These are phyloP conservation scores for Oryza nivara DNA, from an alignment of 176 grass and related monocot genomes.

Conservation along the genomic window DNA sequence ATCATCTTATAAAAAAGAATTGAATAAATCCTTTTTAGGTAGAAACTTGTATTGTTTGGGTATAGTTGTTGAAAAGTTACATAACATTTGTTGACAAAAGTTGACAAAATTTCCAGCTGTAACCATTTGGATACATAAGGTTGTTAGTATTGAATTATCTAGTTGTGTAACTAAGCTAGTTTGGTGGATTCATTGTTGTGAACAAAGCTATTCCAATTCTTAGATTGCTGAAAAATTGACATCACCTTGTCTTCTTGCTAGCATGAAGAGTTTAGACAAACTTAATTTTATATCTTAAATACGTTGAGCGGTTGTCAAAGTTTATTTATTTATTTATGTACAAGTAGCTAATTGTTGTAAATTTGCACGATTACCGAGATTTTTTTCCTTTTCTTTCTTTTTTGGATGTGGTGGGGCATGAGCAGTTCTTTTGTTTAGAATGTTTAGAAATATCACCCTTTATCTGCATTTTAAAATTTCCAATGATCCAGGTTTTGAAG, in stretches of 20 bases:
- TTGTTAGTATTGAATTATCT: slow-evolving; percentile 17
- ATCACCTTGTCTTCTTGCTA: not conserved
- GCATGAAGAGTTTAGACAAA: slow-evolving; percentile 5
- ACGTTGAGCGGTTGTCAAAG: not conserved
- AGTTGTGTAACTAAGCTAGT: not conserved
- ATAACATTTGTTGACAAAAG: not conserved
- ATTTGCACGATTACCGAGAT: slow-evolving; percentile 6
- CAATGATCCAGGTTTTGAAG: slow-evolving; percentile 71
- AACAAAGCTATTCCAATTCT: slow-evolving; percentile 9
- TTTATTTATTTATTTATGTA: not conserved
- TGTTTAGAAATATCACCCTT: not conserved
- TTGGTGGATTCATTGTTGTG: slow-evolving; percentile 20
- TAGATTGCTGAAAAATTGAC: slow-evolving; percentile 16
- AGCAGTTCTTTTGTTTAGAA: not conserved
- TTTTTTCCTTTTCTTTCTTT: not conserved
- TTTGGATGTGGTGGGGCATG: not conserved
- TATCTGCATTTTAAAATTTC: not conserved
- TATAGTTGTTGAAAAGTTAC: slow-evolving; percentile 11
- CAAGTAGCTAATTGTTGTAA: slow-evolving; percentile 3
- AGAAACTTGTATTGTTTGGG: not conserved
- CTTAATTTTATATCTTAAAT: slow-evolving; percentile 6
- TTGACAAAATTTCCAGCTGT: not conserved
- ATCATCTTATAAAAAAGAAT: slow-evolving; percentile 11
- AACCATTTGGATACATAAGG: not conserved
- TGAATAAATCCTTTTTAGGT: not conserved